These are phyloP conservation scores for Darksidea phi DNA, from an alignment of 495 filamentous ascomycete species.

Conservation along the genomic window DNA sequence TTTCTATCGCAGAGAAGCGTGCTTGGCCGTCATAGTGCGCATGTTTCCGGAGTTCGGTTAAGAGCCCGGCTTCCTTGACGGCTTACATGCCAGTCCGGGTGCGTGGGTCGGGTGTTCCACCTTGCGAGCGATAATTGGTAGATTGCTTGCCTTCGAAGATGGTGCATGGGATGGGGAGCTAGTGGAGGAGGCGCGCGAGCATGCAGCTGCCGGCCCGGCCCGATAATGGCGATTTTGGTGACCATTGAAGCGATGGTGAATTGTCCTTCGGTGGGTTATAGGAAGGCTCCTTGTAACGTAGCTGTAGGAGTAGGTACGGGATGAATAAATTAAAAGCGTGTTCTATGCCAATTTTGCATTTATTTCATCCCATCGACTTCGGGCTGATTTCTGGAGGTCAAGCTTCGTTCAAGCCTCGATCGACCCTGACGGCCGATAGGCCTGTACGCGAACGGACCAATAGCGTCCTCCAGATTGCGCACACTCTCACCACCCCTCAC, in stretches of 20 bases:
- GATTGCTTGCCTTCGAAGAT: constrained; percentile 56
- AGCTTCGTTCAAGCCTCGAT: constrained; percentile 13
- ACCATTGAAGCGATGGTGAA: constrained; percentile 1
- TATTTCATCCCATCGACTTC: too few species aligned
- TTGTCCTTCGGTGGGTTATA: too few species aligned
- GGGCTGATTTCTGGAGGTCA: too few species aligned
- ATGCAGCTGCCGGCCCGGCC: constrained; percentile 56
- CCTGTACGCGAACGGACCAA: constrained; percentile 1
- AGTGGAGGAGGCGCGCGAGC: constrained; percentile 56
- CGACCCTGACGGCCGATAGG: not conserved
- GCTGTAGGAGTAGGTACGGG: too few species aligned
- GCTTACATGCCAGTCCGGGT: constrained; percentile 52
- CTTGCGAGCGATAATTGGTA: constrained; percentile 46
- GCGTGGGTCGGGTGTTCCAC: constrained; percentile 60
- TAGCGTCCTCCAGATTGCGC: constrained; percentile 3
- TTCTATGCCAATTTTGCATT: too few species aligned
- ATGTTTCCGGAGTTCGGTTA: constrained; percentile 48
- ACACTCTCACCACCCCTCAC: constrained; percentile 2
- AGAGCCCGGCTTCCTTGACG: constrained; percentile 53
- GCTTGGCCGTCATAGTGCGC: constrained; percentile 48
- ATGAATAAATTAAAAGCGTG: too few species aligned
- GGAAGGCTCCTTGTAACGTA: too few species aligned
- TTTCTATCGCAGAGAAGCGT: constrained; percentile 42
- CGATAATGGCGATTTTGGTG: constrained; percentile 42
- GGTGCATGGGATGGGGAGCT: constrained; percentile 47